Percentiles rank a stretch among this genome's conserved stretches.
phyloP scores from a whole-genome alignment of 202 grass and related monocot species.

The Saccharum hybrid region DNA sequence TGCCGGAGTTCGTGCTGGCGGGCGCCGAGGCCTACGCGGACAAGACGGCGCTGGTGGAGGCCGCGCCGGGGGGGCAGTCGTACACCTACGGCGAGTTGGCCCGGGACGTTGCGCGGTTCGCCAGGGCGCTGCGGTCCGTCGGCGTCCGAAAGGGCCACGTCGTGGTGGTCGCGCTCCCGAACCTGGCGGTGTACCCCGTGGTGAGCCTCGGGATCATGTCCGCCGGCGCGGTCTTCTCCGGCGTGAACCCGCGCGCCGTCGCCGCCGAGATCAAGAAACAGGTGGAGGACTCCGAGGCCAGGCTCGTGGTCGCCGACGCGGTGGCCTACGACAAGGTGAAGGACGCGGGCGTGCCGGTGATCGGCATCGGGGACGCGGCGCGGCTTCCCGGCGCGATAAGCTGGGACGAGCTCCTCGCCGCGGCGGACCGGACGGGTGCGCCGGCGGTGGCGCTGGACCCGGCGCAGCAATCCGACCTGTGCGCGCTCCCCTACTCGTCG shows the following conservation, averaged over 20 bases:
- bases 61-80: constrained; percentile 48
- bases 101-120: constrained; percentile 64
- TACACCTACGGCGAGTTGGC: constrained; percentile 76
- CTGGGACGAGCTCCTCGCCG: constrained; percentile 74
- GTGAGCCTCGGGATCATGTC: constrained; percentile 79
- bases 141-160: constrained; percentile 75
- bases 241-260: constrained; percentile 68
- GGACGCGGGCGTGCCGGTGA: constrained; percentile 60
- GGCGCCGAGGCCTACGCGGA: constrained; percentile 61
- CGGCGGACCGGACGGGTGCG: constrained; percentile 63
- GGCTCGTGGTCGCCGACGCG: constrained; percentile 66
- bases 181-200: constrained; percentile 77
- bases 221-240: constrained; percentile 78
- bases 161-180: constrained; percentile 80
- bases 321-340: constrained; percentile 76
- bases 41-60: constrained; percentile 77
- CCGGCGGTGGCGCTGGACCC: constrained; percentile 31
- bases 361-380: constrained; percentile 47
- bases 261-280: constrained; percentile 82
- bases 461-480: constrained; percentile 63
- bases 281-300: constrained; percentile 82
- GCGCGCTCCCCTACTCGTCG: constrained; percentile 81
- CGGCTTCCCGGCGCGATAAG: constrained; percentile 51
- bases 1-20: constrained; percentile 81
- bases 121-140: constrained; percentile 67